Evolutionary conservation across 2,329 filamentous ascomycete species (phyloP), one percentile per base, ranked within the genome.

Genomic region (Ambrosiella beaveri): DNA sequence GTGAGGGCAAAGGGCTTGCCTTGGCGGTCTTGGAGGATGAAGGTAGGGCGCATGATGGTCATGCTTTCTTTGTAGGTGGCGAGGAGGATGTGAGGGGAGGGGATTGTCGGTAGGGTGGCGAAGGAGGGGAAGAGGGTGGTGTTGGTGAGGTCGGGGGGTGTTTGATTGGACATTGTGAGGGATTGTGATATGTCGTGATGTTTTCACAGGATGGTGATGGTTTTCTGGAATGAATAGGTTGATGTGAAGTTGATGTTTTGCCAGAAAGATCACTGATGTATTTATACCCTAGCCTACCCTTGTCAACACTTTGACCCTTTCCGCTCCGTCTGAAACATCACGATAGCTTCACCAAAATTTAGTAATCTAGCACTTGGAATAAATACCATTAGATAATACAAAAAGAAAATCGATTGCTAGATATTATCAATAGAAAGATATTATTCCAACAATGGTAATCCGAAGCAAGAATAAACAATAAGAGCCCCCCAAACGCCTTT

Each of bases 1-100:
- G 72, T 70, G 7, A 76, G 67, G 2, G 74, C 74, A 62, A 76
- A 75, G 39, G 71, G 66, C 17, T 64, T 62, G 45, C 67, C 66
- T 45, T 64, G 61, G 40, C 68, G 65, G 67, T 77, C 74, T 39
- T 66, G 65, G 15, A 70, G 69, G 56, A 76, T 71, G 1, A 76
- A 68, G 3, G 74, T 77, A 5, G 74, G 74, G 62, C 75, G 72
- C 17, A 69, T 75, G 62, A 77, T 74, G 45, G 74, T 73, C 65
- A 71, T 72, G 65, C 75, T 68, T 61, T 75, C 68, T 60, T 71
- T 71, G 58, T 75, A 66, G 58, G 75, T 70, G 44, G 71, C 73
- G 11, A 76, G 66, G 54, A 63, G 51, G 55, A 44, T 51, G 54
- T 58, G 47, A 53, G 52, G n/a, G 19, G 54, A 41, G 37, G 57